These are phyloP conservation scores for Gaeumannomyces tritici DNA, from an alignment of 2,329 filamentous ascomycete genomes.

Conservation along the genomic window DNA sequence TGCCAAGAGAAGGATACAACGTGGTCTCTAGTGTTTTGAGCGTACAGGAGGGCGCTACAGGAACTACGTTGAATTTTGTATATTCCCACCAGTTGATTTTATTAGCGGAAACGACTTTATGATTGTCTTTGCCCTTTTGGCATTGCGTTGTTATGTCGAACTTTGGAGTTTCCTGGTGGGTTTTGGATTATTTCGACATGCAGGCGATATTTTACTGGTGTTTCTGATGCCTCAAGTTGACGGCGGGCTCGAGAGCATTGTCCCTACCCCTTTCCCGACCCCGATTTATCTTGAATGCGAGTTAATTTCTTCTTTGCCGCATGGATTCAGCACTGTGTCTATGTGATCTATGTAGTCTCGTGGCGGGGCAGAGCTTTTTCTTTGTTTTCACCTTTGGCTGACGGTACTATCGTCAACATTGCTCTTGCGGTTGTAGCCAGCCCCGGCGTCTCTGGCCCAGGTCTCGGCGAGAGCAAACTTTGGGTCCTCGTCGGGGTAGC, in stretches of 20 bases:
- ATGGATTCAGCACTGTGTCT: too few relatives aligned
- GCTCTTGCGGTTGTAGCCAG: conserved; percentile 38
- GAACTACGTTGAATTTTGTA: background rate
- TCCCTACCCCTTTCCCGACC: background rate
- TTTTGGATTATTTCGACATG: too few relatives aligned
- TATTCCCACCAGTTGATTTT: background rate
- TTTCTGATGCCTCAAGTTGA: too few relatives aligned
- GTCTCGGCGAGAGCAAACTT: conserved; percentile 71
- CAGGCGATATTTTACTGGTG: too few relatives aligned
- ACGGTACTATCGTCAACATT: conserved; percentile 44
- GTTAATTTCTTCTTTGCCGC: background rate
- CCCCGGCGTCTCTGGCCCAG: conserved; percentile 49
- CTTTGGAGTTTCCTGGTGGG: background rate
- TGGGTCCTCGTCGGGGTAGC: conserved; percentile 72
- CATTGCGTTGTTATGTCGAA: background rate
- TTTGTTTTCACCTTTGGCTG: conserved; percentile 12
- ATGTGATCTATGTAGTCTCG: too few relatives aligned
- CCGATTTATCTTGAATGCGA: background rate
- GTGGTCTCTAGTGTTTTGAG: background rate
- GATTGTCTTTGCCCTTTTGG: background rate
- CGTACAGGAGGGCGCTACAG: background rate
- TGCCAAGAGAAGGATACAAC: background rate
- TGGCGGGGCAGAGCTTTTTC: too few relatives aligned
- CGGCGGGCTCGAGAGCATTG: too few relatives aligned
- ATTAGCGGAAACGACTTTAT: background rate